Base-by-base conservation (phyloP, 768 basidiomycete genomes). In the Serendipita sp. region DNA sequence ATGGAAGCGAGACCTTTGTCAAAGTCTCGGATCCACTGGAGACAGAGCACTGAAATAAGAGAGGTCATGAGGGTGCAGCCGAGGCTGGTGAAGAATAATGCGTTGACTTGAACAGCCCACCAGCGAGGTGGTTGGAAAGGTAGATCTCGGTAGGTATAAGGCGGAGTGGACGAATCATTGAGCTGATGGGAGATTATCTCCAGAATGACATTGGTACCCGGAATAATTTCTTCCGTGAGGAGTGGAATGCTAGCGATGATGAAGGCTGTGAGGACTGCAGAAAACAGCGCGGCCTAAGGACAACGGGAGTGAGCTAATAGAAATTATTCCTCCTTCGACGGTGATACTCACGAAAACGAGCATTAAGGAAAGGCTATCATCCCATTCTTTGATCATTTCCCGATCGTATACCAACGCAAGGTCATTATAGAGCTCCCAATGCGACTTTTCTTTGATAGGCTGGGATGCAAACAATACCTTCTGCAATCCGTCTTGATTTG, bases 401-500 rank as follows among this genome's bases (percentile, higher is more conserved):
- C 36, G 27, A 36, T 60, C 55, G 18, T 29, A 23, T 4, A 33
- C 34, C 27, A 2, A 27, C 4, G 55, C 55, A 10, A n/a, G 29
- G 8, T 60, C 36, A 36, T 60, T 60, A 2, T 60, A 37, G 55
- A 60, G 10, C 16, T 60, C 55, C 55, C 55, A 60, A 31, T n/a
- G 27, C 16, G 55, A 27, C 29, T 60, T 31, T 34, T 60, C 55
- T 50, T 13, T 40, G 1, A 13, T 40, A 6, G 40, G 13, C 5
- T 40, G 40, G 13, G 40, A 13, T 13, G 5, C 6, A 40, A 40
- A 40, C 6, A 13, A 40, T 40, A 40, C 40, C 13, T 40, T 40
- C 13, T 40, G 34, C 46, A 62, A 44, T 37, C 64, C 43, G 66
- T 66, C 27, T 66, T 66, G 15, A 62, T 66, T 50, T 53, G 45